Conservation (phyloP, 805 yeast genomes). For the Sugiyamaella americana region DNA sequence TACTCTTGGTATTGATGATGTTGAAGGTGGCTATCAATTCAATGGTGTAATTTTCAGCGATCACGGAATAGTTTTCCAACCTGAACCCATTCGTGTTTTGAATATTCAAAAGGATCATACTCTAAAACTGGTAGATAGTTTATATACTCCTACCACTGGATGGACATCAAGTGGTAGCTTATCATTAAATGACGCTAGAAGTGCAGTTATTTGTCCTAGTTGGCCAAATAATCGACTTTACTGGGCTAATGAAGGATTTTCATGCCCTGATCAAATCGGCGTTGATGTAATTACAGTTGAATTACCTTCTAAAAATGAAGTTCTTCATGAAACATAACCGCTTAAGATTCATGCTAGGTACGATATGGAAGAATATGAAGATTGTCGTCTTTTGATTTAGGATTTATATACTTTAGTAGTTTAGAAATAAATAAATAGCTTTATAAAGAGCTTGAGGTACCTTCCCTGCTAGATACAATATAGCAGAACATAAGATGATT, state of each 20-base stretch:
- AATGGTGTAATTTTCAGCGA: constrained; percentile 23
- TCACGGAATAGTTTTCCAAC: constrained; percentile 24
- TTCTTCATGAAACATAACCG: too few relatives aligned
- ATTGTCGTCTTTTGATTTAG: too few relatives aligned
- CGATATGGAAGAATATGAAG: too few relatives aligned
- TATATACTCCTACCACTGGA: constrained; percentile 21
- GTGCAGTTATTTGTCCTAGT: constrained; percentile 24
- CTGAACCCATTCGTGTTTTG: constrained; percentile 24
- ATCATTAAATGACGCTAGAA: constrained; percentile 10
- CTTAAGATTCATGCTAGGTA: too few relatives aligned
- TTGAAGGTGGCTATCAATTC: constrained; percentile 21
- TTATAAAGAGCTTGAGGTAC: too few relatives aligned
- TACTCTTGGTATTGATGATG: constrained; percentile 14
- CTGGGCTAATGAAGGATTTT: constrained; percentile 9
- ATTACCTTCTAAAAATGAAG: not conserved
- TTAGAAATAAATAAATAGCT: too few relatives aligned
- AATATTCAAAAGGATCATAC: constrained; percentile 21
- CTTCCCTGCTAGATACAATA: too few relatives aligned
- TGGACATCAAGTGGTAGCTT: constrained; percentile 19
- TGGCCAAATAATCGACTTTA: constrained; percentile 15
- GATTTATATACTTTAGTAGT: too few relatives aligned
- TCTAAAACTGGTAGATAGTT: constrained; percentile 19
- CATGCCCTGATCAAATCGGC: constrained; percentile 21
- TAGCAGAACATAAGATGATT: too few relatives aligned
- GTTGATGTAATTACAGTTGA: constrained; percentile 19